phyloP scores from a whole-genome alignment of 2,329 filamentous ascomycete species.

The Sarocladiaceae sp. region DNA sequence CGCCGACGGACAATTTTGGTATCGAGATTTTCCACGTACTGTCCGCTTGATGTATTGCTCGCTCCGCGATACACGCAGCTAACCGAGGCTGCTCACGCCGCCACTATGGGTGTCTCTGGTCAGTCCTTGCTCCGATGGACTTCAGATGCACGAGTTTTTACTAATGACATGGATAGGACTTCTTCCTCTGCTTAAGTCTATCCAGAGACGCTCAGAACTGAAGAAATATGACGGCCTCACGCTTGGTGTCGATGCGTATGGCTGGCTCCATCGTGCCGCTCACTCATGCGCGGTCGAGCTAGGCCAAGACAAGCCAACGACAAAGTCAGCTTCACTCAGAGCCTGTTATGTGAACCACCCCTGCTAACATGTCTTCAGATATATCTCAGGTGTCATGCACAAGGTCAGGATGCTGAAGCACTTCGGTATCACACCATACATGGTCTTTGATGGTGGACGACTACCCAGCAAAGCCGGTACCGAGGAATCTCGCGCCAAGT shows the following conservation, averaged over 20 bases:
- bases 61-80: not conserved
- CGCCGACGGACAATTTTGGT: not conserved
- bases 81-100: not conserved
- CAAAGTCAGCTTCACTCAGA: constrained; percentile 56
- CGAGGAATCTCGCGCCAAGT: constrained; percentile 71
- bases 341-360: too few relatives aligned
- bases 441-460: constrained; percentile 95
- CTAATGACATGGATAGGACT: constrained; percentile 55
- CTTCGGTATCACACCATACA: constrained; percentile 89
- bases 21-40: not conserved
- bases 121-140: not conserved
- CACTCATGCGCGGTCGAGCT: constrained; percentile 88
- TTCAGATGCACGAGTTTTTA: not conserved
- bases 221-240: constrained; percentile 86
- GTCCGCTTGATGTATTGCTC: not conserved
- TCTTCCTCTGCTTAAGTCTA: constrained; percentile 89
- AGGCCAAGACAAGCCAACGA: constrained; percentile 81
- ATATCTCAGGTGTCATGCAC: constrained; percentile 84
- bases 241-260: constrained; percentile 94
- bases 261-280: constrained; percentile 94
- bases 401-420: constrained; percentile 91
- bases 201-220: constrained; percentile 82
- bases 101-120: constrained; percentile 35
- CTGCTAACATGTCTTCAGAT: constrained; percentile 45
- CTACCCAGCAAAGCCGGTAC: constrained; percentile 90